Conservation (phyloP, 2,329 filamentous ascomycete genomes). For the Ceratocystis albifundus region DNA sequence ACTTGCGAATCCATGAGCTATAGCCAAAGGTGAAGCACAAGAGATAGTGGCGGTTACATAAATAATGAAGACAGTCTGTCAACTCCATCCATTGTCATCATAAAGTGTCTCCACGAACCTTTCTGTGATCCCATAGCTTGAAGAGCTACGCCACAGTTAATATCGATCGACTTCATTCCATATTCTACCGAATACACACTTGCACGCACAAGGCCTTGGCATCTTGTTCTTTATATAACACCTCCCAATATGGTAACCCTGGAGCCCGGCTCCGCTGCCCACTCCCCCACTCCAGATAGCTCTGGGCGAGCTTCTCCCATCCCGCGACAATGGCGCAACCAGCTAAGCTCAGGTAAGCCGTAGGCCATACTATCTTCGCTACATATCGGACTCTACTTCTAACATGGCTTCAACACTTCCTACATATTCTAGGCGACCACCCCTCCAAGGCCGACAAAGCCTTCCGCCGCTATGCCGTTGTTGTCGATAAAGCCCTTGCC, state of each 20-base stretch:
- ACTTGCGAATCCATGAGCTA: background rate
- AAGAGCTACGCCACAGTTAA: slow-evolving; percentile 2
- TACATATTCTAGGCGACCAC: slow-evolving; percentile 38
- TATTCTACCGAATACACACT: background rate
- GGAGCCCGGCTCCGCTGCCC: slow-evolving; percentile 32
- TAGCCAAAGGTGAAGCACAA: background rate
- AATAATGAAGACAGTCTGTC: background rate
- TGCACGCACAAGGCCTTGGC: background rate
- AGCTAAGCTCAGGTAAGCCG: slow-evolving; percentile 58
- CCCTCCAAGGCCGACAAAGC: slow-evolving; percentile 48
- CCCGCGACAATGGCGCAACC: slow-evolving; percentile 64
- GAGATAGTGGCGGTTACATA: background rate
- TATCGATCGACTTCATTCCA: background rate
- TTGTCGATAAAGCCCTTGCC: slow-evolving; percentile 73
- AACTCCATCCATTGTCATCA: background rate
- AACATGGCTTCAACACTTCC: slow-evolving; percentile 3
- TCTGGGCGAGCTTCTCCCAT: slow-evolving; percentile 71
- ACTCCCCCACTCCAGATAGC: slow-evolving; percentile 64
- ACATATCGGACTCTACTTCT: background rate
- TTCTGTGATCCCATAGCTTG: background rate
- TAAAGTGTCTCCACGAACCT: background rate
- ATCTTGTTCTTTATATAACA: background rate
- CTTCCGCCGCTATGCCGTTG: slow-evolving; percentile 80
- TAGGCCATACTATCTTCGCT: slow-evolving; percentile 19
- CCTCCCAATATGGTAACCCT: slow-evolving; percentile 14